Base-by-base conservation (phyloP, 495 filamentous ascomycete genomes). In the Haplographium delicatum region DNA sequence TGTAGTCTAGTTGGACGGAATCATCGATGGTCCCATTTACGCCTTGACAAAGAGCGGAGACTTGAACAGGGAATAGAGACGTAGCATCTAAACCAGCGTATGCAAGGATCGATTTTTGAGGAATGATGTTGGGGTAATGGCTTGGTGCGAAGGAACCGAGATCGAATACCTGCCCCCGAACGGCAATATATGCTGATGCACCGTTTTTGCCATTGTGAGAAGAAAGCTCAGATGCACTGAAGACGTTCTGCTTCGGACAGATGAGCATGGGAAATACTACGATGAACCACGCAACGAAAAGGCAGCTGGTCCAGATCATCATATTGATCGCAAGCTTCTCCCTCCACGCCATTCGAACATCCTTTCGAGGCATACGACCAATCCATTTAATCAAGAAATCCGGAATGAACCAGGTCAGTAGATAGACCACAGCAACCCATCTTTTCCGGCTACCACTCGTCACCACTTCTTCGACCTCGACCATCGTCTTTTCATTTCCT, bases 241-340 rank as follows among this genome's bases (percentile, higher is more conserved):
- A 96, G 25, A 99, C 87, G 60, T 91, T 66, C 62, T 97, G 94
- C 25, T 71, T 91, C 0, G 93, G 93, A 69, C 93, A 99, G 60
- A 99, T 85, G 48, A 97, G 70, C 55, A 74, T 69, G 15, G 93
- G 93, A 65, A 98, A 94, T 59, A 80, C 77, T 47, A 96, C 82
- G 62, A 85, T 81, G 75, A 99, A 88, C 75, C 97, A 99, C 38
- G 85, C 75, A 2, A 87, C 80, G 56, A 86, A 70, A 39, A 69
- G 70, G 67, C 93, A 97, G 59, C 74, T 75, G 53, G 91, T 76
- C 93, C 93, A 99, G 62, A 99, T 99, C 66, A 97, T 79, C 56
- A 97, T 68, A 72, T 99, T 99, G 76, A 99, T 99, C 27, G 93
- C 93, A 48, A 97, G 67, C 74, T 98, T 98, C 64, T 98, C 93